Base-by-base conservation (phyloP, 2,329 filamentous ascomycete genomes). In the Aspergillus latus region DNA sequence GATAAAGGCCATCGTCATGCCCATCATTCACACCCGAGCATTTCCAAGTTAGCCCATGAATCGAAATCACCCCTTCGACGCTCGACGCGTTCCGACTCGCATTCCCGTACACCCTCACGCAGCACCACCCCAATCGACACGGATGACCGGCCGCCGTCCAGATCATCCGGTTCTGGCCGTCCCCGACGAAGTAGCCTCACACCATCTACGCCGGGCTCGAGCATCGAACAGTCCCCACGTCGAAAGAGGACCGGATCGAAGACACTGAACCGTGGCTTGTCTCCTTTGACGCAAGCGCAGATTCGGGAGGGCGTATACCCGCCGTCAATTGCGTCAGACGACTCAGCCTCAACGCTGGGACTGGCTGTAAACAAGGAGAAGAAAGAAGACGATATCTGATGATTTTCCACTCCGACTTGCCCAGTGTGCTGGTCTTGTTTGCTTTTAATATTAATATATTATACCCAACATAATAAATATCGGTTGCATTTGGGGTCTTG, bases 81-180 rank as follows among this genome's bases (percentile, higher is more conserved):
- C 29, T 62, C 60, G 28, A 67, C 69, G 26, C 69, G 72, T 52
- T 73, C 75, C 8, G 72, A 74, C 10, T 76, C 73, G 5, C 71
- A 74, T 52, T 77, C 75, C 1, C 70, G 74, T 13, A 75, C 69
- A 6, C 72, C 74, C 2, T 78, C 76, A 30, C 74, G 75, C 42
- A 76, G 74, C 59, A 73, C 69, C 28, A 77, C 74, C 30, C 68
- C 71, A 29, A 59, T 72, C 15, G 68, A 75, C 62, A 59, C 52
- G 7, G 72, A 76, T 45, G 74, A 76, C 16, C 68, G 71, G n/a
- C 68, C 67, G n/a, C 66, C 68, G 2, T 70, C 68, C 1, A 64
- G 66, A 30, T 72, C 68, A 13, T 71, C 71, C 5, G 59, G 63
- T 32, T 63, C 65, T 11, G 64, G 67, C 40, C 68, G 70, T 49